phyloP scores from a whole-genome alignment of 352 stramenopile species.

The Globisporangium paddicum region DNA sequence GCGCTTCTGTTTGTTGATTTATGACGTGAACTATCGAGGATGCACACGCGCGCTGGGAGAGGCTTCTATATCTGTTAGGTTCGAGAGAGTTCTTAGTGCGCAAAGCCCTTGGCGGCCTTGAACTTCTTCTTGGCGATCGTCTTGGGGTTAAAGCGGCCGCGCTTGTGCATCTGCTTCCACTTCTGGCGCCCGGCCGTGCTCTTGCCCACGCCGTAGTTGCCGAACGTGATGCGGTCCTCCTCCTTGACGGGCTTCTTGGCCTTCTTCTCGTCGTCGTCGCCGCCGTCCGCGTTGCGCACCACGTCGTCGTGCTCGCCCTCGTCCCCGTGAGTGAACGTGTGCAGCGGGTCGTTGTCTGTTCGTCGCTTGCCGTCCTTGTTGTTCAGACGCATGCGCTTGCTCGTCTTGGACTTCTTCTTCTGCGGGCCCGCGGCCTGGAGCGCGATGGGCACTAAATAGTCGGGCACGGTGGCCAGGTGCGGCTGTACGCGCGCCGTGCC shows the following conservation, averaged over 20 bases:
- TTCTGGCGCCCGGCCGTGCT: constrained; percentile 92
- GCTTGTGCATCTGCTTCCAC: constrained; percentile 90
- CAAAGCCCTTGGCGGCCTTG: constrained; percentile 62
- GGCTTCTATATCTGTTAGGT: background rate
- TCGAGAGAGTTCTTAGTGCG: constrained; percentile 37
- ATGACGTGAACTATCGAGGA: background rate
- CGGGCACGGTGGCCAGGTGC: constrained; percentile 94
- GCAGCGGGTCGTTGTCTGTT: constrained; percentile 96
- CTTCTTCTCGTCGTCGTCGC: constrained; percentile 24
- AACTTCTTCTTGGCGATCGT: constrained; percentile 85
- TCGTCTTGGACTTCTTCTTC: constrained; percentile 84
- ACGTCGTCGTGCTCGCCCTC: constrained; percentile 34
- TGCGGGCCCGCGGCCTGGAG: constrained; percentile 85
- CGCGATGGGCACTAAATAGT: constrained; percentile 96
- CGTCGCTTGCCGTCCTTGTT: constrained; percentile 71
- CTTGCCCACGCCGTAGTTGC: constrained; percentile 89
- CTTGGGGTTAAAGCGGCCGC: constrained; percentile 92
- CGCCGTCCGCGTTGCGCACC: constrained; percentile 20
- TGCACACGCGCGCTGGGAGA: background rate
- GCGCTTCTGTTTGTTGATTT: background rate
- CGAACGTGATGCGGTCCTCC: constrained; percentile 87
- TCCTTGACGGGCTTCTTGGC: constrained; percentile 45
- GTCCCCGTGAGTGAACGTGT: constrained; percentile 88
- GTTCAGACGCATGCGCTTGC: constrained; percentile 43
- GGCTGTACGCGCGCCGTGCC: constrained; percentile 92